Evolutionary conservation across 352 stramenopile genomes (phyloP), one percentile per base, ranked within the genome.

Genomic region (Thraustochytrium sp.): DNA sequence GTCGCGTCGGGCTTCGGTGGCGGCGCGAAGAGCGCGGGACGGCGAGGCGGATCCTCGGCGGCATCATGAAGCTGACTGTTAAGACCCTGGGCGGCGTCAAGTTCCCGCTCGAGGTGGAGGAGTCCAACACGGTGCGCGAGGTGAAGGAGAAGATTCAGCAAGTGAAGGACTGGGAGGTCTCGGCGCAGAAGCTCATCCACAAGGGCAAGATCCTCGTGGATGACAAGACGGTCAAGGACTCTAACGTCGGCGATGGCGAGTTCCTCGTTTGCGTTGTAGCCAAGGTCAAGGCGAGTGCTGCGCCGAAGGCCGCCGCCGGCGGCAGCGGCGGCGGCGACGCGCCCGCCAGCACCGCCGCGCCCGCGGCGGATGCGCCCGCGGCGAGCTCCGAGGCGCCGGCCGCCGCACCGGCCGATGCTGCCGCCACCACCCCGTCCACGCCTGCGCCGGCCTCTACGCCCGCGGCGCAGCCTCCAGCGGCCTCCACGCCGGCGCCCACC

Each of bases 221-320:
- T 55, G 91, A 95, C 36, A 92, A 89, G 77, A 86, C 88, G 61
- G 86, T 95, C 31, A 85, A 88, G 38, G 90, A 94, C 85, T 94
- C 93, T 87, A 93, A 91, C 76, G 86, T 95, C 53, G 94, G 93
- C 87, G 91, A 94, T 84, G 94, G 93, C 76, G 91, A 94, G 82
- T 95, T 95, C 82, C 86, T 95, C 29, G 91, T 95, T 51, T 91
- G 93, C 48, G 93, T 95, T 90, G 90, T 94, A 62, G 93, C 91
- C 62, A 95, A 95, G 88, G 86, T 85, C 5, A 44, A 82, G 34
- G 51, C 76, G 18, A 54, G 40, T 16, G 23, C 84, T 48, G 38
- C 77, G 29, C 26, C 77, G 2, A 64, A 87, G 1, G 38, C 82
- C 51, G 84, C 87, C 3, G 29, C 89, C 13, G 59, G 86, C 13